A percentile compares a stretch with the other conserved stretches of the same genome.
These are phyloP conservation scores for Eucalyptus tenuipes DNA, from an alignment of 345 rosid genomes.

Conservation along the genomic window DNA sequence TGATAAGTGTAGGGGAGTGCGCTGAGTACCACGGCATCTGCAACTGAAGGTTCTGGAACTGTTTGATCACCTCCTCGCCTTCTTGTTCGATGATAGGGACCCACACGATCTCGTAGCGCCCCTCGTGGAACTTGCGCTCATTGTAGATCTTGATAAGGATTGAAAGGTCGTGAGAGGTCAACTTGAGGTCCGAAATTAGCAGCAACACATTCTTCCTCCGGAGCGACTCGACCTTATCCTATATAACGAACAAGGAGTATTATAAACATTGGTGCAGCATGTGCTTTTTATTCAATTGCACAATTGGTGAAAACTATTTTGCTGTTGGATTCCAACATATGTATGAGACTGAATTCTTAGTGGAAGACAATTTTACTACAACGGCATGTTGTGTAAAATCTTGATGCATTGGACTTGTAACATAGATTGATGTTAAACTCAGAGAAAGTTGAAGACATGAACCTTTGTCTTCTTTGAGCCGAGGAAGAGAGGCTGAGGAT, in stretches of 20 bases:
- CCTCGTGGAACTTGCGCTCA: constrained; percentile 1
- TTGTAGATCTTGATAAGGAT: constrained; percentile 9
- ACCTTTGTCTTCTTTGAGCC: constrained; percentile 27
- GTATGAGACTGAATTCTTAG: background rate
- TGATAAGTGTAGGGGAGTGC: background rate
- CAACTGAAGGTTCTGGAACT: constrained; percentile 2
- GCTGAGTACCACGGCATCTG: constrained; percentile 15
- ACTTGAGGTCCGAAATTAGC: constrained; percentile 13
- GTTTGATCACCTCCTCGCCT: background rate
- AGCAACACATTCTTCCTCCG: constrained; percentile 13
- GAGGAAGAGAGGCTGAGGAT: constrained; percentile 21
- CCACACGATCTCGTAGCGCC: constrained; percentile 15
- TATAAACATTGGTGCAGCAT: background rate
- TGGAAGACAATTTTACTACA: background rate
- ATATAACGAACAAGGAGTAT: background rate
- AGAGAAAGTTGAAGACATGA: background rate
- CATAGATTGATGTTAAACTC: background rate
- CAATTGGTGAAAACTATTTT: background rate
- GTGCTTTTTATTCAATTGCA: background rate
- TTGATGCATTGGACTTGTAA: background rate
- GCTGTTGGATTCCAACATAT: background rate
- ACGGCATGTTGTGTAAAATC: background rate
- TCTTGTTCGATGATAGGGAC: background rate
- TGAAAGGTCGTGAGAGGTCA: constrained; percentile 1
- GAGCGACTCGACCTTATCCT: constrained; percentile 14